These are phyloP conservation scores for Glycine soja DNA, from an alignment of 306 rosid genomes.

Conservation along the genomic window DNA sequence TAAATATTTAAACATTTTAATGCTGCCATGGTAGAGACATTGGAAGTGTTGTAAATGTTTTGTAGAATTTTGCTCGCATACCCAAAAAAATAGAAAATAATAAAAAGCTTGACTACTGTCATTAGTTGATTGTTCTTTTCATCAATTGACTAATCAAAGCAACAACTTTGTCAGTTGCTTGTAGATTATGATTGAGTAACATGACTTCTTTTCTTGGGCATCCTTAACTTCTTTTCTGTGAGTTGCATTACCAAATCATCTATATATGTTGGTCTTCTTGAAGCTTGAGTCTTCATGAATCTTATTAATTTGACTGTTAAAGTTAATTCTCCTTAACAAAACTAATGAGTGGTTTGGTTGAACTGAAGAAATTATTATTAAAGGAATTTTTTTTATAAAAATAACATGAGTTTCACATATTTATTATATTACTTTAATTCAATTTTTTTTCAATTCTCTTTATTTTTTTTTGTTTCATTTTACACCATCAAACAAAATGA, in stretches of 20 bases:
- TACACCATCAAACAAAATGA: background rate
- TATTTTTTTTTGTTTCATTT: no score
- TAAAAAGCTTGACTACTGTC: background rate
- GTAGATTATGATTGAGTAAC: slow-evolving; percentile 2
- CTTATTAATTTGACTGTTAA: background rate
- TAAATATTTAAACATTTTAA: background rate
- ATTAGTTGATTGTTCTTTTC: slow-evolving; percentile 11
- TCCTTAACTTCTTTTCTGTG: background rate
- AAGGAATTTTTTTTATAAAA: no score
- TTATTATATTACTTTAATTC: no score
- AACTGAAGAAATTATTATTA: no score
- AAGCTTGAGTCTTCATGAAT: background rate
- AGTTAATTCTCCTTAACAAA: background rate
- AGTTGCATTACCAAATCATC: slow-evolving; percentile 17
- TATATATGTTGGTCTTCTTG: background rate
- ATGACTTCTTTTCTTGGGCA: background rate
- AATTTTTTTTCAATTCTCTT: no score
- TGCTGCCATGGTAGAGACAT: background rate
- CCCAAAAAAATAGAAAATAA: background rate
- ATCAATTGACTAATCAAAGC: background rate
- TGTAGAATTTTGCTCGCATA: slow-evolving; percentile 7
- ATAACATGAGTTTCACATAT: no score
- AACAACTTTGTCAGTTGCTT: slow-evolving; percentile 14
- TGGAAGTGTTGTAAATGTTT: background rate
- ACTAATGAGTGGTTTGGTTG: no score